Conservation (phyloP, 2,329 filamentous ascomycete species). For the Aspergillus aculeatinus region DNA sequence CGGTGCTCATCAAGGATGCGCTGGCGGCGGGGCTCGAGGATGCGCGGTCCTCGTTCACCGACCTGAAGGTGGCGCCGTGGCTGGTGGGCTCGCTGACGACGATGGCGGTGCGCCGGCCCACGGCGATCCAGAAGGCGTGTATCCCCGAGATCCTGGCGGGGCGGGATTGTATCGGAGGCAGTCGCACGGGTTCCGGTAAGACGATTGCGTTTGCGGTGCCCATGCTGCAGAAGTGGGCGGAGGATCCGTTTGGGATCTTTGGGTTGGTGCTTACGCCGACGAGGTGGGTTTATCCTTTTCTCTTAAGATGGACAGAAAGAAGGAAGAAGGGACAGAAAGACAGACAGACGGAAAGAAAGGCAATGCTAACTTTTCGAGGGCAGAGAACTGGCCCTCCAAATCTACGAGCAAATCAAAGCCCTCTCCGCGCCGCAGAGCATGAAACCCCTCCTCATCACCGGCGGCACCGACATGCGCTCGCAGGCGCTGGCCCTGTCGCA, state of each 20-base stretch:
- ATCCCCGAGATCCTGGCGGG: constrained; percentile 92
- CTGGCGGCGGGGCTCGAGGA: constrained; percentile 45
- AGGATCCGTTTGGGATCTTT: constrained; percentile 89
- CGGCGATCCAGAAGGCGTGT: constrained; percentile 86
- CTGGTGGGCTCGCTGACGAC: constrained; percentile 73
- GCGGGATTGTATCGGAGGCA: constrained; percentile 91
- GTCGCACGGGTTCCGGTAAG: constrained; percentile 93
- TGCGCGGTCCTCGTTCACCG: constrained; percentile 62
- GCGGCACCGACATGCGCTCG: constrained; percentile 85
- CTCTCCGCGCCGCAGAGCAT: constrained; percentile 85
- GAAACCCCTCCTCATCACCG: constrained; percentile 85
- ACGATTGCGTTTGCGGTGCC: constrained; percentile 94
- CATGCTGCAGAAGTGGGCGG: constrained; percentile 88
- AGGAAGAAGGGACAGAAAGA: not conserved
- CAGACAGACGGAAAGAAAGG: not conserved
- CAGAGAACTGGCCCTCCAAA: constrained; percentile 88
- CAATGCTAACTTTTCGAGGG: not conserved
- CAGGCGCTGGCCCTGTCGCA: constrained; percentile 82
- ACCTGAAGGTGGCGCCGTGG: constrained; percentile 77
- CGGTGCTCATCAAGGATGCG: constrained; percentile 42
- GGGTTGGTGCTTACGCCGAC: constrained; percentile 87
- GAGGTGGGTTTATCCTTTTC: constrained; percentile 47
- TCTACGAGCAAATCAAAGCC: constrained; percentile 93
- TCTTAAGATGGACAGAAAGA: too few relatives aligned
- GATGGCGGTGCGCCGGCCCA: constrained; percentile 83